A percentile compares a stretch with the other conserved stretches of the same genome.
phyloP scores from a whole-genome alignment of 2,329 filamentous ascomycete species.

The Phaeosphaeriaceae sp. region DNA sequence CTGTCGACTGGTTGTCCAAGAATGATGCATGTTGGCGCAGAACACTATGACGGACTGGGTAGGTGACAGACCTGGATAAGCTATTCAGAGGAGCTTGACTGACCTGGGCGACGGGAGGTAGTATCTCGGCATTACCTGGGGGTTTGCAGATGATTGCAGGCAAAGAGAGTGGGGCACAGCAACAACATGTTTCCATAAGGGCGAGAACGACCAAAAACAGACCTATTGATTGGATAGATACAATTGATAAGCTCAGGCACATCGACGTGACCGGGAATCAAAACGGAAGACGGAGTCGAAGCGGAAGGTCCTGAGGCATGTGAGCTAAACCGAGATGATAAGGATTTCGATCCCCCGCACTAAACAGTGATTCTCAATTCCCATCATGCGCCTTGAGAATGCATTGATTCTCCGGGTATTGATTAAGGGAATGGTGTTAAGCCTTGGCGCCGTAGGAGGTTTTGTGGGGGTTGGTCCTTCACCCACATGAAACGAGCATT shows the following conservation, averaged over 20 bases:
- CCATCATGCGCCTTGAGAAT: constrained; percentile 16
- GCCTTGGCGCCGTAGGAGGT: constrained; percentile 24
- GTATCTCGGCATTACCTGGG: constrained; percentile 25
- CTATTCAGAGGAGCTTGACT: constrained; percentile 25
- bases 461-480: constrained; percentile 7
- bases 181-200: constrained; percentile 11
- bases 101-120: constrained; percentile 29
- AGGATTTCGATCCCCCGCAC: constrained; percentile 10
- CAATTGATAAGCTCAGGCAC: constrained; percentile 3
- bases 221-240: constrained; percentile 14
- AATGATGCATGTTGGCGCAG: background rate
- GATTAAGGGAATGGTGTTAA: constrained; percentile 28
- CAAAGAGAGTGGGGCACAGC: constrained; percentile 22
- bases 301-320: constrained; percentile 19
- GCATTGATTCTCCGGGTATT: constrained; percentile 29
- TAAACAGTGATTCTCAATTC: constrained; percentile 7
- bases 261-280: background rate
- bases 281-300: constrained; percentile 13
- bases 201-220: constrained; percentile 15
- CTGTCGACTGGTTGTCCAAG: constrained; percentile 6
- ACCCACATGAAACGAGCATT: constrained; percentile 11
- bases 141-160: constrained; percentile 24
- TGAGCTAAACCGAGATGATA: constrained; percentile 23
- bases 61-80: constrained; percentile 21
- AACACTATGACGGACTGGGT: constrained; percentile 13